Percentiles rank a stretch among this genome's conserved stretches.
Conservation (phyloP, 2,329 filamentous ascomycete species). For the Sordariomycetes sp. region DNA sequence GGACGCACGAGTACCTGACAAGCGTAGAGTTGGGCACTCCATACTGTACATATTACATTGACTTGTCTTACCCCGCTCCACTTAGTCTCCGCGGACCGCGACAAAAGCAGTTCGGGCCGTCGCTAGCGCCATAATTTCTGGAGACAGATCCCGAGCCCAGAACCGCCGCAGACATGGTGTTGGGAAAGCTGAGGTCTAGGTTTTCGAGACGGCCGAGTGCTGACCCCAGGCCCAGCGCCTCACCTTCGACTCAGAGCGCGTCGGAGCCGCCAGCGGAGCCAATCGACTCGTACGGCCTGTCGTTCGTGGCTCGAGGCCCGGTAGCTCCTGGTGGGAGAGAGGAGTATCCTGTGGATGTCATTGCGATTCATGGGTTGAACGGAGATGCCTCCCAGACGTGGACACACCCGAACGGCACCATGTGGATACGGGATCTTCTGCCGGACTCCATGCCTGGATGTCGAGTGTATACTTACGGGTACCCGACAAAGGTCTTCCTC, state of each 20-base stretch:
- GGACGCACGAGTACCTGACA: too few relatives aligned
- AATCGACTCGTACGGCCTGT: not conserved
- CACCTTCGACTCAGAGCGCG: not conserved
- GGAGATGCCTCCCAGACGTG: constrained; percentile 11
- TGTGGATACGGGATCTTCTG: constrained; percentile 13
- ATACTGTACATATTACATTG: too few relatives aligned
- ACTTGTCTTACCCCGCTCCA: too few relatives aligned
- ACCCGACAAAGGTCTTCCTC: constrained; percentile 10
- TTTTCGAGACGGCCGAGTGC: not conserved
- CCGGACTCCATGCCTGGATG: constrained; percentile 11
- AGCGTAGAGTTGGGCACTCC: too few relatives aligned
- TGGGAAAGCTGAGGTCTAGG: not conserved
- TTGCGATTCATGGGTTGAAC: constrained; percentile 14
- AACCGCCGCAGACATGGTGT: too few relatives aligned
- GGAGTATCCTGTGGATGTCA: constrained; percentile 9
- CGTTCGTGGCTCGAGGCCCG: not conserved
- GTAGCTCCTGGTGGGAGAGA: not conserved
- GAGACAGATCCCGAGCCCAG: too few relatives aligned
- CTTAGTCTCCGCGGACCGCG: too few relatives aligned
- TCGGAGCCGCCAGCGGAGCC: not conserved
- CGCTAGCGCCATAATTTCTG: too few relatives aligned
- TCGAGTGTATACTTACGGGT: constrained; percentile 13
- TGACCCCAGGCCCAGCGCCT: not conserved
- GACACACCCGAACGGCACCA: constrained; percentile 8
- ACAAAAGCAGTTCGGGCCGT: too few relatives aligned